phyloP scores from a whole-genome alignment of 164 flowering plant genomes.

The Chloranthus sessilifolius region DNA sequence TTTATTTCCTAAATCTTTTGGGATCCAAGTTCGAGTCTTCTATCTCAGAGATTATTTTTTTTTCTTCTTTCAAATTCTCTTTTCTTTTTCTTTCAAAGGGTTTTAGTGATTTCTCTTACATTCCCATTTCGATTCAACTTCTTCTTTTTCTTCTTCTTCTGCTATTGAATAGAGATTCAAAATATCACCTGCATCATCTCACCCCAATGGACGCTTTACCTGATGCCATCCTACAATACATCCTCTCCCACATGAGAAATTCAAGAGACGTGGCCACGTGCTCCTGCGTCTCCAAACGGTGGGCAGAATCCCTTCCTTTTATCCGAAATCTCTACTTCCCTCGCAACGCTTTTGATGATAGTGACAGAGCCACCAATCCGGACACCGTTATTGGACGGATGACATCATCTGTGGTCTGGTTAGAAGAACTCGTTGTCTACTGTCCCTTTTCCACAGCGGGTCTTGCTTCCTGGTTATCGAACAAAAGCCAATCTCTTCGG shows the following conservation, averaged over 20 bases:
- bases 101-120: too few relatives aligned
- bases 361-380: slow-evolving; percentile 20
- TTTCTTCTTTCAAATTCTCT: too few relatives aligned
- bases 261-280: slow-evolving; percentile 67
- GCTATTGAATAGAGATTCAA: too few relatives aligned
- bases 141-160: too few relatives aligned
- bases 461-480: slow-evolving; percentile 59
- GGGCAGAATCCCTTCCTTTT: slow-evolving; percentile 61
- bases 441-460: slow-evolving; percentile 56
- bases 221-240: slow-evolving; percentile 64
- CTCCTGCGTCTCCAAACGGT: slow-evolving; percentile 66
- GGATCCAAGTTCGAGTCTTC: too few relatives aligned
- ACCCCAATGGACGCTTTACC: slow-evolving; percentile 80
- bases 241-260: slow-evolving; percentile 50
- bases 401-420: slow-evolving; percentile 30
- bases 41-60: too few relatives aligned
- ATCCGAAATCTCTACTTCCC: slow-evolving; percentile 60
- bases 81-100: too few relatives aligned
- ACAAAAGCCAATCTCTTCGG: slow-evolving; percentile 31
- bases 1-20: too few relatives aligned
- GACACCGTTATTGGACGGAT: slow-evolving; percentile 39
- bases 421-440: slow-evolving; percentile 72
- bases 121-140: too few relatives aligned
- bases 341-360: slow-evolving; percentile 56
- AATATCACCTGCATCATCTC: too few relatives aligned